A percentile compares a stretch with the other conserved stretches of the same genome.
Evolutionary conservation across 225 moss, liverwort and hornwort genomes (phyloP).

Genomic region (Polytrichum commune): DNA sequence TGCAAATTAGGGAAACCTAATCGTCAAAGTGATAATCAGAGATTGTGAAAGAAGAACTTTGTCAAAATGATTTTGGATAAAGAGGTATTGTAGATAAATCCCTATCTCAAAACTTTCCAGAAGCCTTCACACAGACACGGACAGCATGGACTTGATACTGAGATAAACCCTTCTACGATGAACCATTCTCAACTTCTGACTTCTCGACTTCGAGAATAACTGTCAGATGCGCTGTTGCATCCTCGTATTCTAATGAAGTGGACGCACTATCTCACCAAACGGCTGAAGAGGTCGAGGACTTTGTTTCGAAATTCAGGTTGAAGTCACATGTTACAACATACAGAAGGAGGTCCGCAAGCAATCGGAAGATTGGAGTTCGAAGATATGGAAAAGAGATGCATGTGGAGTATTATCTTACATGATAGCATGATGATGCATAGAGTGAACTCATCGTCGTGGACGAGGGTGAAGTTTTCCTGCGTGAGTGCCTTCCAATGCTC

Average conservation of each 20-base stretch:
- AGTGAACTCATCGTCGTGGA: constrained; percentile 2
- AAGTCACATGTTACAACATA: neutral
- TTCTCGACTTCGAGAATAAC: neutral
- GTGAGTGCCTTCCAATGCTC: constrained; percentile 16
- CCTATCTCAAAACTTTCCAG: no score
- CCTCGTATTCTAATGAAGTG: neutral
- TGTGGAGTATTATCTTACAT: constrained; percentile 4
- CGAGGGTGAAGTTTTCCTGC: constrained; percentile 10
- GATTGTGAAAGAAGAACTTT: no score
- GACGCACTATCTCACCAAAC: neutral
- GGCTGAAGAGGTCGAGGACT: neutral
- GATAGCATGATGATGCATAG: constrained; percentile 18
- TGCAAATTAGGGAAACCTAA: constrained; percentile 4
- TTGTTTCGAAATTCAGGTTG: neutral
- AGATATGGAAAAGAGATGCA: neutral
- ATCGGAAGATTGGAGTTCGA: neutral
- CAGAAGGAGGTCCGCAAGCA: neutral
- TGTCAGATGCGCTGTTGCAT: neutral
- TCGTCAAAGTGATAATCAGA: no score
- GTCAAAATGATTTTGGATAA: no score
- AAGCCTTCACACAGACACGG: no score
- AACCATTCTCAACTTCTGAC: no score
- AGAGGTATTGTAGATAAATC: no score
- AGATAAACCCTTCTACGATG: no score
- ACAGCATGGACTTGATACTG: no score